Evolutionary conservation across 345 rosid genomes (phyloP).

Genomic region (Adansonia digitata): DNA sequence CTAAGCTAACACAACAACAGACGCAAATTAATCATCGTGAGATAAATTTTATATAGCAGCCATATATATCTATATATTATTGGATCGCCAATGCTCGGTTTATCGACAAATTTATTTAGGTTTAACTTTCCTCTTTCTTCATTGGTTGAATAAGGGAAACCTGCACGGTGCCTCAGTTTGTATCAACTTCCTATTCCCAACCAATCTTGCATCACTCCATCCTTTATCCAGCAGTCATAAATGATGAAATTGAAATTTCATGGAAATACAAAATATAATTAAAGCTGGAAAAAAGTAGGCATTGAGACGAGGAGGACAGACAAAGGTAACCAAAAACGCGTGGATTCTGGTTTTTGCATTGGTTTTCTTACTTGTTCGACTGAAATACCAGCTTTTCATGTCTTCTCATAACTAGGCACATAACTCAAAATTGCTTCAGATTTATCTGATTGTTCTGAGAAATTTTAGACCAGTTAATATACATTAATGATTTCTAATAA

Average conservation of each 20-base stretch:
- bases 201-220: not conserved
- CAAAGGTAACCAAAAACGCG: slow-evolving; percentile 30
- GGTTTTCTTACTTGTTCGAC: slow-evolving; percentile 30
- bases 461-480: not conserved
- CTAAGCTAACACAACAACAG: not conserved
- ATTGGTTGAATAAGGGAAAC: not conserved
- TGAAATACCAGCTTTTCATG: slow-evolving; percentile 24
- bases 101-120: not conserved
- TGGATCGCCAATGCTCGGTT: not conserved
- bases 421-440: slow-evolving; percentile 23
- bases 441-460: slow-evolving; percentile 7
- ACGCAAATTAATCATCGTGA: not conserved
- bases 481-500: not conserved
- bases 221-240: not conserved
- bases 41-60: not conserved
- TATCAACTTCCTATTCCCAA: not conserved
- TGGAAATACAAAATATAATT: not conserved
- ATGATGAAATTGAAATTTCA: not conserved
- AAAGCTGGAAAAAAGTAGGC: not conserved
- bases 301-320: not conserved
- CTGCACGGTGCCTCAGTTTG: not conserved
- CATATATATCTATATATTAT: not conserved
- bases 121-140: not conserved
- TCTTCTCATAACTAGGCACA: slow-evolving; percentile 22
- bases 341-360: slow-evolving; percentile 43